Evolutionary conservation across 345 rosid genomes (phyloP).

Genomic region (Jatropha curcas): DNA sequence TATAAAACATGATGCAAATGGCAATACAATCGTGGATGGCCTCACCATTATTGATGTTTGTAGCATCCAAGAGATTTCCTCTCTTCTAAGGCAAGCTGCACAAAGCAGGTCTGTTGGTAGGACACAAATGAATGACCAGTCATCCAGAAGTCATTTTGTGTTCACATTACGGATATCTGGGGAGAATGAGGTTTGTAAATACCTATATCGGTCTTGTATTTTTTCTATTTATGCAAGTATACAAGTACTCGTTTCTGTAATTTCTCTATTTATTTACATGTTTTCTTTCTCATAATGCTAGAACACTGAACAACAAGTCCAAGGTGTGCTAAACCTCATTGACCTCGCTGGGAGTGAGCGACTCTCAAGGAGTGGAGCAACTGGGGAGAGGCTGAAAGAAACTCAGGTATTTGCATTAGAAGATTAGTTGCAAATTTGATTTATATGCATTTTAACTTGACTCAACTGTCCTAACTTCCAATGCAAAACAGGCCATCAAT

Average conservation of each 20-base stretch:
- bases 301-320: conserved; percentile 91
- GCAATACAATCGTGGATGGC: conserved; percentile 79
- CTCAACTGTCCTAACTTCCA: conserved; percentile 9
- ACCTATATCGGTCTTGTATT: not conserved
- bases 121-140: conserved; percentile 72
- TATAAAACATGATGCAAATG: conserved; percentile 79
- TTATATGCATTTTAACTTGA: too few relatives aligned
- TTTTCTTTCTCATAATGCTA: conserved; percentile 29
- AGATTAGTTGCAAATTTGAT: too few relatives aligned
- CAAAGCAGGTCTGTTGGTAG: conserved; percentile 95
- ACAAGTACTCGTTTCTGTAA: not conserved
- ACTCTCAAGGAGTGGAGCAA: conserved; percentile 83
- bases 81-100: conserved; percentile 76
- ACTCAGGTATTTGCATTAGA: conserved; percentile 72
- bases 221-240: too few relatives aligned
- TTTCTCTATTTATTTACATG: conserved; percentile 11
- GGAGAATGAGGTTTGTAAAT: conserved; percentile 63
- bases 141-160: conserved; percentile 49
- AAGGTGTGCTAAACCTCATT: conserved; percentile 86
- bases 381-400: conserved; percentile 91
- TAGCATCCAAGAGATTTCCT: conserved; percentile 68
- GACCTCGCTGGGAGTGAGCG: conserved; percentile 99
- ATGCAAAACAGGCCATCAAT: conserved; percentile 69
- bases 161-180: conserved; percentile 84
- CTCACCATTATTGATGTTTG: conserved; percentile 82